Evolutionary conservation across 306 rosid genomes (phyloP), one percentile per base, ranked within the genome.

Genomic region (Lotus japonicus): DNA sequence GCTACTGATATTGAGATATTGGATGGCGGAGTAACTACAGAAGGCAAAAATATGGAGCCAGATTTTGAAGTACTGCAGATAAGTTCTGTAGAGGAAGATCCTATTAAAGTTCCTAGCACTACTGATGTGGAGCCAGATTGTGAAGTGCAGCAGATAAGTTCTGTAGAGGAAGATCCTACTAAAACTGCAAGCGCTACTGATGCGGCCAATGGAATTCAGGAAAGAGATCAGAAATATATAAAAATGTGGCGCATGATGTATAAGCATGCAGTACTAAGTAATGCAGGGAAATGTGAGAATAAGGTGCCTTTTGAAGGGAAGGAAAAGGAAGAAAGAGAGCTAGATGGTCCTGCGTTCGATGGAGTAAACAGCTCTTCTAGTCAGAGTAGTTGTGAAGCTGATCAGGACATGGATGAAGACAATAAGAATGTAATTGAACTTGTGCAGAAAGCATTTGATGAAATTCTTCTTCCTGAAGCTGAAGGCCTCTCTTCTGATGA

Each of bases 361-460:
- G 84, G 57, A 69, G 73, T 11, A 9, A 63, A 72, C 76, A 79
- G 36, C 50, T 75, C 81, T 50, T 58, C 77, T 74, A 43, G 39
- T 69, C 63, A 60, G 33, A 56, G 65, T 23, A 11, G 19, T 57
- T 44, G 80, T 14, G 83, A 79, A 64, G 17, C 46, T 4, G 72
- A 58, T 51, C 81, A 74, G 65, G 79, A 60, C 54, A 52, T 41
- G 43, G 67, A 64, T 41, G 68, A 18, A 16, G 85, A 71, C 60
- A 78, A 73, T 74, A 77, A 61, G 23, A 67, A 74, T 41, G 83
- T 48, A 23, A 49, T 90, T 72, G 77, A 87, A 73, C 81, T 90
- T 35, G 96, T 90, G 68, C 95, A 85, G 71, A 84, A 85, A 72
- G 99, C 97, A 17, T 84, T 94, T 72, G 89, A 94, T 74, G 87